These are phyloP conservation scores for Syzygium syzygioides DNA, from an alignment of 441 rosid genomes.

Conservation along the genomic window DNA sequence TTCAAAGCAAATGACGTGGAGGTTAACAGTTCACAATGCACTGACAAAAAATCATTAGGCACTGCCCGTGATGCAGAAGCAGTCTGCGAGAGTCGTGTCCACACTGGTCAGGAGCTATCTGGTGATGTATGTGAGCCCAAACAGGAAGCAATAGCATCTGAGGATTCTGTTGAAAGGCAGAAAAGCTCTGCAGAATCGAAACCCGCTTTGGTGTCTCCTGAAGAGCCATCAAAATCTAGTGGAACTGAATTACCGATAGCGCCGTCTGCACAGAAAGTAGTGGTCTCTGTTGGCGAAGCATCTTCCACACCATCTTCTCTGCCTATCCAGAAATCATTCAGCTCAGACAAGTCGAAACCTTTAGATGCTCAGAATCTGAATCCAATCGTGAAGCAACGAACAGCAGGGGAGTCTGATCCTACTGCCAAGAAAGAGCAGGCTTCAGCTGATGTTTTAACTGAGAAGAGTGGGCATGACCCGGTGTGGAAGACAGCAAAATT, in stretches of 20 bases:
- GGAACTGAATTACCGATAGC: not conserved
- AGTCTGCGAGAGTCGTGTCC: not conserved
- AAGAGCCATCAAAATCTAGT: not conserved
- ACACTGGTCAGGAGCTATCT: not conserved
- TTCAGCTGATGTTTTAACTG: not conserved
- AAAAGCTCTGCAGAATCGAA: not conserved
- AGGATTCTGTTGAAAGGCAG: not conserved
- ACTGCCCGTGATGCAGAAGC: not conserved
- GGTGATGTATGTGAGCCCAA: not conserved
- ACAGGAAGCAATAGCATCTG: conserved; percentile 1
- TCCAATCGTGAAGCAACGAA: not conserved
- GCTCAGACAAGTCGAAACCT: not conserved
- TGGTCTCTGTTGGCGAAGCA: not conserved
- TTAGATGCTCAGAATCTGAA: not conserved
- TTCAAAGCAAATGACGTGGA: not conserved
- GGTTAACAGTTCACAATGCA: not conserved
- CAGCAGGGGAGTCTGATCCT: not conserved
- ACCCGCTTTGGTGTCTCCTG: not conserved
- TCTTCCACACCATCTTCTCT: not conserved
- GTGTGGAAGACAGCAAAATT: not conserved
- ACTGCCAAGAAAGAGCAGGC: not conserved
- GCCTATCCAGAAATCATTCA: not conserved
- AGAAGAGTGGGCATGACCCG: conserved; percentile 1
- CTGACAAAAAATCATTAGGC: not conserved
- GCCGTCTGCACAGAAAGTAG: not conserved